phyloP scores from a whole-genome alignment of 2,329 filamentous ascomycete genomes.

The Diaporthe vaccinii region DNA sequence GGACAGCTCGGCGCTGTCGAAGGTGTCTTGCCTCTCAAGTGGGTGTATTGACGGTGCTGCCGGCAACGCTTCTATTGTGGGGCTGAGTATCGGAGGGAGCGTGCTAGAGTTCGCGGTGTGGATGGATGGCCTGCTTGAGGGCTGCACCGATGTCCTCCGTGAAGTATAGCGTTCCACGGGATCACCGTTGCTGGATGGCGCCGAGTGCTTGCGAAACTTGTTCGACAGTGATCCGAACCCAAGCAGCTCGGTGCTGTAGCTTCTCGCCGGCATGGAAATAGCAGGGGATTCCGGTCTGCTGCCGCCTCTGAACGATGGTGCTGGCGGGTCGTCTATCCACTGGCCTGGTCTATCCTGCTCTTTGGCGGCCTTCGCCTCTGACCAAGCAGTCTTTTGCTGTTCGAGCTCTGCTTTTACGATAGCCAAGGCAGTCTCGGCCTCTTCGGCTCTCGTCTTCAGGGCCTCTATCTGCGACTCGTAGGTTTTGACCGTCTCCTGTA shows the following conservation, averaged over 20 bases:
- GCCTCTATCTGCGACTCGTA: slow-evolving; percentile 71
- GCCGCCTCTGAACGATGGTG: slow-evolving; percentile 57
- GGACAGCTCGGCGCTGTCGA: slow-evolving; percentile 65
- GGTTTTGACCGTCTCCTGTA: slow-evolving; percentile 73
- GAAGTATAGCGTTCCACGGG: slow-evolving; percentile 56
- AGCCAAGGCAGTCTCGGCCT: slow-evolving; percentile 74
- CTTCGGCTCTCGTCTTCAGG: slow-evolving; percentile 74
- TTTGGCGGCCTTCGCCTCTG: slow-evolving; percentile 48
- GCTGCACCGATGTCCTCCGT: slow-evolving; percentile 66
- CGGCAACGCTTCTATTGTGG: slow-evolving; percentile 61
- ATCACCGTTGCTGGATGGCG: slow-evolving; percentile 64
- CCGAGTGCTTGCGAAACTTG: slow-evolving; percentile 61
- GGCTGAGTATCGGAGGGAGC: slow-evolving; percentile 57
- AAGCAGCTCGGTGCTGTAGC: slow-evolving; percentile 68
- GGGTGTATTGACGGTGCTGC: slow-evolving; percentile 58
- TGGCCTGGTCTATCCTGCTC: slow-evolving; percentile 57
- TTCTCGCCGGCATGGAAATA: slow-evolving; percentile 62
- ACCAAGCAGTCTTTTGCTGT: slow-evolving; percentile 58
- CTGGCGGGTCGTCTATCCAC: slow-evolving; percentile 67
- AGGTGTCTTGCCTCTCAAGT: slow-evolving; percentile 61
- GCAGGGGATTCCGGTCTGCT: slow-evolving; percentile 69
- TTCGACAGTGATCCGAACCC: slow-evolving; percentile 58
- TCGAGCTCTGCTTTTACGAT: slow-evolving; percentile 66
- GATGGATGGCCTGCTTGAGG: slow-evolving; percentile 57
- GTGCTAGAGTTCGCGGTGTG: slow-evolving; percentile 55